phyloP scores from a whole-genome alignment of 108 stramenopile species.

The Fragilaria crotonensis region DNA sequence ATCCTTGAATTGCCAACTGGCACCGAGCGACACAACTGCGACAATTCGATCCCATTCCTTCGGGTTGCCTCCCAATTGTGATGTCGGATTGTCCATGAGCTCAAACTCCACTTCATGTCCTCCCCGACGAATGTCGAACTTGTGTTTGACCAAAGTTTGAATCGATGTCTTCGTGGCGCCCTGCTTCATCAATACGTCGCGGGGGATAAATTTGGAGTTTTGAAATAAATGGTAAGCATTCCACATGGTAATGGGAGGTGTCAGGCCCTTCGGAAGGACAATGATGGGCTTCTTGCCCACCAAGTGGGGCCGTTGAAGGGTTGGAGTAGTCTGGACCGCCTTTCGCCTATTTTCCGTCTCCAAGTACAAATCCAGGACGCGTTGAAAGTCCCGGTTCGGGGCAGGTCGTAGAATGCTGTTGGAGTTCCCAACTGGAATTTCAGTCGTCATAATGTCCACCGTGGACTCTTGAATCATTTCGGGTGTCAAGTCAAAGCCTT shows the following conservation, averaged over 20 bases:
- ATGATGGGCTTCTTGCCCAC: constrained; percentile 81
- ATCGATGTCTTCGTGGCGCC: constrained; percentile 13
- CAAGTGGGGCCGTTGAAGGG: constrained; percentile 21
- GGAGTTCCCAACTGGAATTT: constrained; percentile 84
- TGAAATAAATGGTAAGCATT: constrained; percentile 90
- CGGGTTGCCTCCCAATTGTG: constrained; percentile 31
- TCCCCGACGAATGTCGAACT: constrained; percentile 29
- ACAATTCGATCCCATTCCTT: constrained; percentile 92
- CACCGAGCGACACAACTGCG: constrained; percentile 88
- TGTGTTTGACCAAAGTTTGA: constrained; percentile 30
- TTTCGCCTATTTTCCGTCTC: constrained; percentile 36
- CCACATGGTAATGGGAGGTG: constrained; percentile 74
- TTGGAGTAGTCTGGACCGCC: too few relatives aligned
- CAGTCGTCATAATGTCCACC: constrained; percentile 42
- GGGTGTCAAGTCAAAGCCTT: constrained; percentile 26
- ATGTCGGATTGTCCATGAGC: constrained; percentile 84
- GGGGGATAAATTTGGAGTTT: constrained; percentile 58
- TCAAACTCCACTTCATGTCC: constrained; percentile 74
- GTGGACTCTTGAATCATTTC: constrained; percentile 21
- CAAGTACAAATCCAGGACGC: constrained; percentile 62
- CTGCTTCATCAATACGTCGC: constrained; percentile 62
- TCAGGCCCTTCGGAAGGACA: constrained; percentile 90
- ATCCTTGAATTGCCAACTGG: constrained; percentile 96
- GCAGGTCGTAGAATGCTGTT: constrained; percentile 67
- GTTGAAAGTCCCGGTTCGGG: constrained; percentile 53